A percentile compares a stretch with the other conserved stretches of the same genome.
Evolutionary conservation across 2,329 filamentous ascomycete species (phyloP).

Genomic region (Hymenoscyphus repandus): DNA sequence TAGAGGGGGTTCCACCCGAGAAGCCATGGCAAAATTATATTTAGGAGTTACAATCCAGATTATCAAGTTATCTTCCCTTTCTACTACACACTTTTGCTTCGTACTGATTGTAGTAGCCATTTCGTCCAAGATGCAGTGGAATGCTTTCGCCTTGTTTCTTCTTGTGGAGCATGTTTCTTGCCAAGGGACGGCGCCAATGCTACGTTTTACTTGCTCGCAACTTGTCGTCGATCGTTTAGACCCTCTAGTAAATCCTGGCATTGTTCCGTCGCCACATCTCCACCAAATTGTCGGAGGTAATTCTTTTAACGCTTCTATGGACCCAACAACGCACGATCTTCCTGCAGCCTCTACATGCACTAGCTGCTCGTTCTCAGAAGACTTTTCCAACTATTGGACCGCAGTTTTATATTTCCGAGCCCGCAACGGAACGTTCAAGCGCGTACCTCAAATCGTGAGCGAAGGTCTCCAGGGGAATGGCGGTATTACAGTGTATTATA

Average conservation of each 20-base stretch:
- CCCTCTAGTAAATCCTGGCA: constrained; percentile 13
- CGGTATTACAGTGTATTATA: constrained; percentile 10
- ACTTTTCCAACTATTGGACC: constrained; percentile 11
- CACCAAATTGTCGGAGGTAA: constrained; percentile 17
- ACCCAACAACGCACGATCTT: constrained; percentile 10
- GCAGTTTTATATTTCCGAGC: constrained; percentile 10
- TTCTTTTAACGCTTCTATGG: constrained; percentile 15
- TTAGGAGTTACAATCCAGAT: constrained; percentile 1
- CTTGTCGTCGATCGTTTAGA: constrained; percentile 16
- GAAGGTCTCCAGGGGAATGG: constrained; percentile 9
- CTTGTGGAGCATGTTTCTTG: constrained; percentile 7
- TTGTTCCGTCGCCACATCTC: constrained; percentile 12
- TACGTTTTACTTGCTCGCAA: constrained; percentile 16
- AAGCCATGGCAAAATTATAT: background rate
- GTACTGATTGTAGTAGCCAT: background rate
- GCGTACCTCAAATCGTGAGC: constrained; percentile 8
- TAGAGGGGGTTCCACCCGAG: constrained; percentile 2
- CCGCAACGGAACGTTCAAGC: constrained; percentile 9
- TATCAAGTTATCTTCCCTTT: background rate
- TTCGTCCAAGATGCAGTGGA: constrained; percentile 14
- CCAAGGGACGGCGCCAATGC: constrained; percentile 12
- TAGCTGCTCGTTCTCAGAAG: constrained; percentile 8
- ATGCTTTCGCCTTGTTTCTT: constrained; percentile 2
- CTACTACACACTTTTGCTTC: background rate
- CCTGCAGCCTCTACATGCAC: constrained; percentile 8